Base-by-base conservation (phyloP, 2,329 filamentous ascomycete species). In the Sporothrix phasma region DNA sequence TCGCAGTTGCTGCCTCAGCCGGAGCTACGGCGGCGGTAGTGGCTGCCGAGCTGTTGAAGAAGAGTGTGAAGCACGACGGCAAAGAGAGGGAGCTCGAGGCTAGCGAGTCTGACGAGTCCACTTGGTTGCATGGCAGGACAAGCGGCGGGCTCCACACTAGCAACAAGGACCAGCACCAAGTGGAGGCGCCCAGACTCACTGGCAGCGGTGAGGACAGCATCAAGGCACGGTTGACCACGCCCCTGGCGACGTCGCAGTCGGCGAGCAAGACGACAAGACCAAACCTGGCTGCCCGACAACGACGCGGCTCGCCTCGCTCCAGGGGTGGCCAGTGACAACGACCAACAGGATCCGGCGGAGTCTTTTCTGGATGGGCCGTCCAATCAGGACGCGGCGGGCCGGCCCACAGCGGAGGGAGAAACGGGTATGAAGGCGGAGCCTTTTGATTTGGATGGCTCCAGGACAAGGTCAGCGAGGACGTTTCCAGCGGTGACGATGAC, bases 101-200 rank as follows among this genome's bases (percentile, higher is more conserved):
- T 13, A 22, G 24, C 29, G 43, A 41, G 13, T 19, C 26, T 7
- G 15, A n/a, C 7, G 47, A 53, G 54, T 22, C 54, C 54, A 58
- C 54, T 58, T 58, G 54, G 54, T 7, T 58, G 54, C 54, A 58
- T 58, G 54, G 54, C 39, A 58, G 54, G 29, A 43, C 22, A 37
- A 37, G 54, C 24, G 54, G 6, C 5, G 34, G 15, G 34, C 37
- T 24, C 54, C 54, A 58, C 54, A 58, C 54, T n/a, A 58, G 54
- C 54, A 58, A 26, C 39, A 43, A 29, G 13, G 13, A 29, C 37
- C 54, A 58, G 39, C 29, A 29, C 37, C 54, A 58, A 56, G 51
- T 56, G 51, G 51, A 56, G 51, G 31, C n/a, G 19, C 34, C 31
- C 31, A 54, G 29, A 3, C 49, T 11, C 3, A n/a, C 5, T 17